A percentile compares a stretch with the other conserved stretches of the same genome.
Conservation (phyloP, 2,329 filamentous ascomycete genomes). For the Bipolaris bicolor region DNA sequence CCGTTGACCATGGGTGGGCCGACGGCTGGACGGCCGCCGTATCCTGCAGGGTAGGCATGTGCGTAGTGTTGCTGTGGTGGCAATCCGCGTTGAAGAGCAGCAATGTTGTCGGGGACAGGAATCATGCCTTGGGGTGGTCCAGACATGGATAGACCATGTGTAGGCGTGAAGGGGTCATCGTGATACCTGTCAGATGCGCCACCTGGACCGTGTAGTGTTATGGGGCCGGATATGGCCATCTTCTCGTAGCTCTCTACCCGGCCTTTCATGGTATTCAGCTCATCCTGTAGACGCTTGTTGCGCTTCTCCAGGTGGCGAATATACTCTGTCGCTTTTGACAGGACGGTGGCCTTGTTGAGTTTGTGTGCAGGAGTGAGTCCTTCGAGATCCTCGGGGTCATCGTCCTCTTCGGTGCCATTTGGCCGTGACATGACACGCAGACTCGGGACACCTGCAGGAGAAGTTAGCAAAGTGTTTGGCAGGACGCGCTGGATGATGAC, state of each 20-base stretch:
- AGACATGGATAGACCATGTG: constrained; percentile 34
- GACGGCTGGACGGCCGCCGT: constrained; percentile 30
- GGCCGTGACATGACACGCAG: constrained; percentile 77
- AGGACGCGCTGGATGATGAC: not conserved
- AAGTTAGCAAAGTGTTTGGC: not conserved
- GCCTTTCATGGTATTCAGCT: constrained; percentile 79
- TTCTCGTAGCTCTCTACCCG: constrained; percentile 71
- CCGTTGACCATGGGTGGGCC: constrained; percentile 49
- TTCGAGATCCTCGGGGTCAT: constrained; percentile 79
- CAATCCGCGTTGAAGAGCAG: constrained; percentile 47
- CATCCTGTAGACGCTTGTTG: constrained; percentile 79
- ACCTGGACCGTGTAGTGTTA: constrained; percentile 43
- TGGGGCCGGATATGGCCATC: constrained; percentile 66
- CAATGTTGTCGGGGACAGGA: constrained; percentile 51
- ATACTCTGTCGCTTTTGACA: constrained; percentile 96
- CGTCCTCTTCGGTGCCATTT: constrained; percentile 68
- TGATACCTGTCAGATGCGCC: constrained; percentile 47
- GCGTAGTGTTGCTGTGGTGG: constrained; percentile 48
- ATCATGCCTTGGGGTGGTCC: constrained; percentile 51
- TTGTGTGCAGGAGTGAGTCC: constrained; percentile 82
- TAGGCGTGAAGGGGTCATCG: constrained; percentile 45
- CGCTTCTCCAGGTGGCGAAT: constrained; percentile 92
- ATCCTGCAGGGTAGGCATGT: constrained; percentile 43
- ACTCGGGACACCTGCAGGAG: constrained; percentile 68
- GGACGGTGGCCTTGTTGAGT: constrained; percentile 94